These are phyloP conservation scores for Phoenix roebelenii DNA, from an alignment of 176 grass and related monocot genomes.

Conservation along the genomic window DNA sequence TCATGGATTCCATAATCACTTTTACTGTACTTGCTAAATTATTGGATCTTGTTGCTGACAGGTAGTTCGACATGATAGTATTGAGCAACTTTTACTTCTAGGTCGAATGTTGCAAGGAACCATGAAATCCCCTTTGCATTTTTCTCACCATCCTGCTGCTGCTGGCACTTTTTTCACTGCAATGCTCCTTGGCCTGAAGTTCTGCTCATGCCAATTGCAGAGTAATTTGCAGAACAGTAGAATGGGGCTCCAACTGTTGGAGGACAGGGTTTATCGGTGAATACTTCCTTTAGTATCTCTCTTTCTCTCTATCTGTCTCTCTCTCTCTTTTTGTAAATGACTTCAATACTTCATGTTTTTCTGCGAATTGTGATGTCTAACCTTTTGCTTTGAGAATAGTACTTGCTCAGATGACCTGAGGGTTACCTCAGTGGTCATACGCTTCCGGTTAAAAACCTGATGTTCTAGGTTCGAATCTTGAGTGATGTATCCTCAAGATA, in stretches of 20 bases:
- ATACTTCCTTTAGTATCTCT: background rate
- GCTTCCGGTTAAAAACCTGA: too few species aligned
- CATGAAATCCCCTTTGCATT: constrained; percentile 83
- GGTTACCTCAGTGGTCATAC: too few species aligned
- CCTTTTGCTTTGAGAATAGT: too few species aligned
- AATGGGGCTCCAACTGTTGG: constrained; percentile 83
- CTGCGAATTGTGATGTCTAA: too few species aligned
- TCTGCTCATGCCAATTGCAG: constrained; percentile 85
- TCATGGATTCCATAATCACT: background rate
- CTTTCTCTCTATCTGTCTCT: background rate
- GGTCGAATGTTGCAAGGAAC: constrained; percentile 92
- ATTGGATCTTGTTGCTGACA: constrained; percentile 26
- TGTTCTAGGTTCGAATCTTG: too few species aligned
- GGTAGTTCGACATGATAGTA: constrained; percentile 94
- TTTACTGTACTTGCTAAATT: background rate
- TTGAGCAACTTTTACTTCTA: constrained; percentile 93
- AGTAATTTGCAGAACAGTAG: constrained; percentile 74
- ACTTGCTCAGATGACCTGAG: too few species aligned
- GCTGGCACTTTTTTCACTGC: constrained; percentile 90
- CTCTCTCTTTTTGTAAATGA: too few species aligned
- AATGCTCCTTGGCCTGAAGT: constrained; percentile 93
- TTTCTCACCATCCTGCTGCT: constrained; percentile 92
- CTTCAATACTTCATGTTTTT: background rate
- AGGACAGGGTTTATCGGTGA: constrained; percentile 95
- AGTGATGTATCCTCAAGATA: too few species aligned